Base-by-base conservation (phyloP, 208 protist species). In the Wallacemonas rigidus region DNA sequence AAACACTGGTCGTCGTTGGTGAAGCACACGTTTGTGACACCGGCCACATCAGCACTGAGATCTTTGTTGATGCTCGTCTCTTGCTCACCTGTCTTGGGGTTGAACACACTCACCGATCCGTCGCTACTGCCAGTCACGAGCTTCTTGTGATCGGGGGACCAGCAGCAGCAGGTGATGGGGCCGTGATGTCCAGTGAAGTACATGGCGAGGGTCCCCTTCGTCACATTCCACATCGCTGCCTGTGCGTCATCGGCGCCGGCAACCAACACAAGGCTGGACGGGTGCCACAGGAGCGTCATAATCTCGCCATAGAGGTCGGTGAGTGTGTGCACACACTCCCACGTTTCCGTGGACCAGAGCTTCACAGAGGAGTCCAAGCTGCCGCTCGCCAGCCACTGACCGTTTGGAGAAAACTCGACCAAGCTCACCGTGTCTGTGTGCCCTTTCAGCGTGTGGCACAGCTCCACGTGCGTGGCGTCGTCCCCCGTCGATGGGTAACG, bases 221-320 rank as follows among this genome's bases (percentile, higher is more conserved):
- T 45, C 2, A 90, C 83, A 65, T 96, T 98, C 96, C 96, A 99
- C 95, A 99, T 98, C 50, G 90, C 98, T 11, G 86, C 80, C 71
- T 97, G 96, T 54, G 87, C 87, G 71, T 98, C 97, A 48, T 91
- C 83, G 26, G 87, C 90, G 35, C 96, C 95, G 38, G 88, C 95
- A 39, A 97, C 78, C 12, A 99, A 67, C 6, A 98, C 65, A 50
- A 92, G 86, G 54, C 96, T 97, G 45, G 91, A 93, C 9, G 93
- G 93, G 77, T 99, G 98, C 97, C 98, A 99, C 51, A 97, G 82
- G 3, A 95, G 79, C 3, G 81, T 82, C 79, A 90, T 76, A 44
- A 97, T 81, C 71, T 95, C 91, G 47, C 89, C 90, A 53, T 86
- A 92, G 7, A 95, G 81, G 63, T 97, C 96, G 5, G 92, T 87